Base-by-base conservation (phyloP, 2,329 filamentous ascomycete species). In the Aureobasidium sp. region DNA sequence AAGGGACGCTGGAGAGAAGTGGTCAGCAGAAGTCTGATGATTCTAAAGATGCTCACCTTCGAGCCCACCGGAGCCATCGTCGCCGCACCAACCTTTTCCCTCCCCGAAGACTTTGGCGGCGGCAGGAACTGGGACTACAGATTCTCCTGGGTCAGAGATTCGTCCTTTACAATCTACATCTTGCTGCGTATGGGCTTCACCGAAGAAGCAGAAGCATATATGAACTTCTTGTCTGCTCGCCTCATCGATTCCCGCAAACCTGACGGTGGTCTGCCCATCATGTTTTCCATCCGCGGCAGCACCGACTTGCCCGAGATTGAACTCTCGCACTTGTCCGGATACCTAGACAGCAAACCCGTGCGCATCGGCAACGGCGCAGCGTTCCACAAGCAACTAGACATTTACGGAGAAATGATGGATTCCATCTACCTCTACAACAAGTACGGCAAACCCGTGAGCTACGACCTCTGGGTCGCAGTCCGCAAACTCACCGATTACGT, bases 41-140 rank as follows among this genome's bases (percentile, higher is more conserved):
- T 90, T 59, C 74, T 91, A 48, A 91, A 91, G 73, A 79, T 91
- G 74, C 78, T 91, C 67, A 91, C 88, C 0, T 91, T 87, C 67
- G 88, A 91, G 69, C 88, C 88, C 0, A 91, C 88, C 0, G 88
- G 89, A 2, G 89, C 88, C 9, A 91, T 91, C 56, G 81, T 91
- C 37, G 89, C 88, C 1, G 82, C 88, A 1, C 88, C 89, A 0
- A 91, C 88, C 0, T 92, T 91, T 68, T 90, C 88, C n/a, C 14
- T 63, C 11, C 62, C 62, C 8, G 62, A 63, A 41, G 62, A 63
- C 27, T 52, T 90, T 42, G 88, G 87, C 20, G 88, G 88, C 15
- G 76, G 68, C 22, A 81, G 80, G 17, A 82, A 82, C 55, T 82
- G 80, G 86, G 87, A 89, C 71, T 89, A 89, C 69, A 49, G 87